A percentile compares a stretch with the other conserved stretches of the same genome.
These are phyloP conservation scores for Linanthus parryae DNA, from an alignment of 148 eudicot species.

Conservation along the genomic window DNA sequence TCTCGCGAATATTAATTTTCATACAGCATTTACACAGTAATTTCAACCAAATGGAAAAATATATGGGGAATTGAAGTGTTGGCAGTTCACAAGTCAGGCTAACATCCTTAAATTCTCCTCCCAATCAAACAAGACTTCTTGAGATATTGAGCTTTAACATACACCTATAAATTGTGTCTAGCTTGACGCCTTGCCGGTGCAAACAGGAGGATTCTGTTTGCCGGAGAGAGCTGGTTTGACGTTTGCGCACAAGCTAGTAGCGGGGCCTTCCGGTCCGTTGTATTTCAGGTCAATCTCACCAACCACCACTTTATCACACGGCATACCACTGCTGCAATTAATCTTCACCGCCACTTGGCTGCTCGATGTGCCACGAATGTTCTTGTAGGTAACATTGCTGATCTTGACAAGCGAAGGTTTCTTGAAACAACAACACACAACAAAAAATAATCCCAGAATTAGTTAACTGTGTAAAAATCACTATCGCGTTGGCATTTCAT, in stretches of 20 bases:
- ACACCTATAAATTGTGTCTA: too few relatives aligned
- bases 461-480: too few relatives aligned
- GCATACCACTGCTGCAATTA: neutral
- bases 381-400: constrained; percentile 3
- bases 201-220: constrained; percentile 3
- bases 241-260: neutral
- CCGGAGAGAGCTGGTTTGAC: neutral
- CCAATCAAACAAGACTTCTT: too few relatives aligned
- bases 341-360: neutral
- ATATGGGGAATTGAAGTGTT: too few relatives aligned
- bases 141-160: too few relatives aligned
- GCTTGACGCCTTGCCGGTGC: too few relatives aligned
- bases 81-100: too few relatives aligned
- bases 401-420: constrained; percentile 7
- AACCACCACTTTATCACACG: neutral
- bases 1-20: too few relatives aligned
- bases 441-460: neutral
- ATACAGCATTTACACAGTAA: too few relatives aligned
- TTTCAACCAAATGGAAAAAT: too few relatives aligned
- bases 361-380: neutral
- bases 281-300: constrained; percentile 3
- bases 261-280: neutral
- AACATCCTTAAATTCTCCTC: too few relatives aligned
- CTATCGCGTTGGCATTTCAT: too few relatives aligned
- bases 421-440: neutral